Evolutionary conservation across 1,284 basidiomycete genomes (phyloP), one percentile per base, ranked within the genome.

Genomic region (Singerocomus inundabilis): DNA sequence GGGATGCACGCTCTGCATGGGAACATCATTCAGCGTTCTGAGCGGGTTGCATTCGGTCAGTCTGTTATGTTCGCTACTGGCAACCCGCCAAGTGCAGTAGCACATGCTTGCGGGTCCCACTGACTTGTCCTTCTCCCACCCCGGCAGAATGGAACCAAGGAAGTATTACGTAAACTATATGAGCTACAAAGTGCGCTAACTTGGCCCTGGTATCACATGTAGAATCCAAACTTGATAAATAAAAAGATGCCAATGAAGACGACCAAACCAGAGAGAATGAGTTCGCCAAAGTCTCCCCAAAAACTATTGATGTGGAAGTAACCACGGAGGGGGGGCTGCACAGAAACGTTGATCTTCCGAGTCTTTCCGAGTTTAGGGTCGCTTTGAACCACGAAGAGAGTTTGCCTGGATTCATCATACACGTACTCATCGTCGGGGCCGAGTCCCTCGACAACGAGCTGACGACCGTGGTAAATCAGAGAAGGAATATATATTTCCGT

Each of bases 401-500:
- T 90, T 68, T 91, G 88, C 34, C 79, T 70, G 4, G 63, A 59
- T 57, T 76, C 74, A 55, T 88, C 85, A 62, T 89, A 79, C 3
- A 60, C 40, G 53, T 77, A 80, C 18, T 56, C 62, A 49, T 84
- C 83, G 0, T 69, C 71, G 3, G 70, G 51, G 16, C 60, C 62
- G 6, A 88, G 70, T 0, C 84, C 85, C 29, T 70, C 64, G 1
- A 91, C 79, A 13, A 81, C 55, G 15, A 91, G 59, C 56, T 76
- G 74, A 45, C 85, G 71, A 0, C 79, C 80, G n/a, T 74, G 73
- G 4, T 81, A 71, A 26, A 90, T 64, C 54, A 75, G 64, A 2
- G 79, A 76, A 1, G 92, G 91, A 9, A 93, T 58, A 72, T 85
- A 95, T 45, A 94, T 83, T 67, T 93, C 91, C 11, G 91, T 93